Base-by-base conservation (phyloP, 2,329 filamentous ascomycete genomes). In the Xylariales sp. region DNA sequence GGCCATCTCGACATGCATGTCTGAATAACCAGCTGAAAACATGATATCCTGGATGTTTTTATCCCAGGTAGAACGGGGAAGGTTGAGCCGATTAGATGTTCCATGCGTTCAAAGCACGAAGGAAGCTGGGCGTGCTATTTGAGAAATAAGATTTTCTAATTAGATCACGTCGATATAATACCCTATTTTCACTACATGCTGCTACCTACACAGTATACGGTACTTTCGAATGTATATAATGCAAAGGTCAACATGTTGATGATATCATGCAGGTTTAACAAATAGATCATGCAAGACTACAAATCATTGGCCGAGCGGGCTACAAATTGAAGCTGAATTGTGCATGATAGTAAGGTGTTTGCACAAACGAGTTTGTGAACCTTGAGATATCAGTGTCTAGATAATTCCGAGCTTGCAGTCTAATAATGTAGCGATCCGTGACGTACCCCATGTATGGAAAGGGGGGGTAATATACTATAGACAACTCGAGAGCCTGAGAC, bases 351-450 rank as follows among this genome's bases (percentile, higher is more conserved):
- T 34, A 48, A 52, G 3, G 39, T 54, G 54, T 59, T 60, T 45
- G 43, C 8, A 50, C 62, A 69, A 69, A 68, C 65, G 32, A 14
- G 49, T 45, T 9, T 23, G 2, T 12, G 3, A n/a, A n/a, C 34
- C 16, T 64, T 66, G 62, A 71, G 39, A 23, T 62, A 32, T 39
- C 41, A 16, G 48, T 34, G n/a, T 23, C 23, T 23, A 23, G 23
- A 23, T 23, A 23, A 23, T 23, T 23, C 23, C 23, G 23, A 23
- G 23, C 23, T 23, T 23, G 23, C 23, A 12, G 23, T 49, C 36
- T 56, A 36, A 10, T 18, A 16, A 69, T 71, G 73, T 65, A 68
- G 45, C 57, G 53, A 61, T 61, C 72, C 72, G 67, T 64, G 16
- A 43, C 18, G 14, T 50, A 7, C 30, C 45, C 28, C 53, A 49